Percentiles rank a stretch among this genome's conserved stretches.
Evolutionary conservation across 768 basidiomycete species (phyloP).

Genomic region (Termitomyces sp.): DNA sequence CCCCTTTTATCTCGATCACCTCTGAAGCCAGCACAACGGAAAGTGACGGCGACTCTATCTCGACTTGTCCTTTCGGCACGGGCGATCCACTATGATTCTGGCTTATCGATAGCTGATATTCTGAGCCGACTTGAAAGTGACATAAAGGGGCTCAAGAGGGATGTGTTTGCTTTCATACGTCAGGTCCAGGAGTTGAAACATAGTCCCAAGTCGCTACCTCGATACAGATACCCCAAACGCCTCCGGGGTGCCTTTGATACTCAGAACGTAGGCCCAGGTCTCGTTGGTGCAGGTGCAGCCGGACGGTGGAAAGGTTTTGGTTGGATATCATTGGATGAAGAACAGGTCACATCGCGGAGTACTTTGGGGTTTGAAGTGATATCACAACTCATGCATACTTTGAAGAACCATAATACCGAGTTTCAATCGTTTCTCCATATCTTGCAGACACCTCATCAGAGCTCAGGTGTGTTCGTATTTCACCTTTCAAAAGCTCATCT

Average conservation of each 20-base stretch:
- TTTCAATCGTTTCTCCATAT: slow-evolving; percentile 32
- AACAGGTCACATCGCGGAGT: slow-evolving; percentile 41
- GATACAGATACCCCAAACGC: slow-evolving; percentile 38
- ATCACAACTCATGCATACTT: slow-evolving; percentile 41
- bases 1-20: slow-evolving; percentile 45
- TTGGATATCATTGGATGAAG: slow-evolving; percentile 56
- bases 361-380: slow-evolving; percentile 46
- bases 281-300: slow-evolving; percentile 75
- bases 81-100: slow-evolving; percentile 79
- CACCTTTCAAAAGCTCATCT: not conserved
- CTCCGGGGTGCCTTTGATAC: slow-evolving; percentile 56
- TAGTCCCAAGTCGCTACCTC: slow-evolving; percentile 15
- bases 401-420: slow-evolving; percentile 43
- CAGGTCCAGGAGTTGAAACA: slow-evolving; percentile 59
- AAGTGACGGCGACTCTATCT: slow-evolving; percentile 84
- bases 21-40: slow-evolving; percentile 75
- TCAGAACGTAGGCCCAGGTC: slow-evolving; percentile 62
- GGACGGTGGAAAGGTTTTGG: slow-evolving; percentile 84
- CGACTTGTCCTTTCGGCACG: slow-evolving; percentile 88
- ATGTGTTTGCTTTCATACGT: slow-evolving; percentile 57
- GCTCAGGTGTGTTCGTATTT: slow-evolving; percentile 27
- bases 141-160: slow-evolving; percentile 68
- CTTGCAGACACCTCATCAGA: slow-evolving; percentile 24
- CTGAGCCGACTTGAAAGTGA: slow-evolving; percentile 68
- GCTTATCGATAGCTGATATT: slow-evolving; percentile 53